A percentile compares a stretch with the other conserved stretches of the same genome.
These are phyloP conservation scores for Metschnikowia continentalis DNA, from an alignment of 805 yeast species.

Conservation along the genomic window DNA sequence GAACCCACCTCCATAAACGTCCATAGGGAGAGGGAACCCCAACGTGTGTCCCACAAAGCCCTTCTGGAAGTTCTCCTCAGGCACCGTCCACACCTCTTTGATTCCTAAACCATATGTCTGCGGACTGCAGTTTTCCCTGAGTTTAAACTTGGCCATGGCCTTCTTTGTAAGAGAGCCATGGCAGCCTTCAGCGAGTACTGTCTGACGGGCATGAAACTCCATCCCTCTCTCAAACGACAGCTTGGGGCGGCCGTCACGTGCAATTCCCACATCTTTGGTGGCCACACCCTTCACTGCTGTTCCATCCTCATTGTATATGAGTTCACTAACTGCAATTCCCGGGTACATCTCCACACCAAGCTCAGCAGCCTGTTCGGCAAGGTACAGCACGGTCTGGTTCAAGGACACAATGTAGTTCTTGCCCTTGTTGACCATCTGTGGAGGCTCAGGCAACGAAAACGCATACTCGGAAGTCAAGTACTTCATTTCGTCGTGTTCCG, in stretches of 20 bases:
- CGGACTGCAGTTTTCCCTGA: constrained; percentile 60
- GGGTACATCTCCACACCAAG: constrained; percentile 93
- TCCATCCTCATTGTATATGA: constrained; percentile 55
- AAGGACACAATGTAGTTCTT: constrained; percentile 83
- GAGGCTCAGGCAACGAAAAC: constrained; percentile 86
- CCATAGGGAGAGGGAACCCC: constrained; percentile 77
- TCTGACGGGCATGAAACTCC: constrained; percentile 90
- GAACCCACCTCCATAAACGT: constrained; percentile 94
- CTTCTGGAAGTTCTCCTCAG: constrained; percentile 69
- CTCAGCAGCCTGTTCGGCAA: constrained; percentile 87
- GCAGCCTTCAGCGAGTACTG: constrained; percentile 96
- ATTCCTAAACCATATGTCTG: constrained; percentile 96
- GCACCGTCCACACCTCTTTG: constrained; percentile 96
- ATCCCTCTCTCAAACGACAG: constrained; percentile 90
- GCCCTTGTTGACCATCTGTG: constrained; percentile 77
- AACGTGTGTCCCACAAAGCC: constrained; percentile 84
- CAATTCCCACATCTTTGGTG: constrained; percentile 87
- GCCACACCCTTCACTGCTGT: constrained; percentile 78
- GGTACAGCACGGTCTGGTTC: constrained; percentile 72
- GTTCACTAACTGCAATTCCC: constrained; percentile 78
- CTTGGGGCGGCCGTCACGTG: constrained; percentile 70
- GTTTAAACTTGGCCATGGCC: constrained; percentile 60
- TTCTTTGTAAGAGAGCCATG: constrained; percentile 90
- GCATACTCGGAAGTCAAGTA: constrained; percentile 58
- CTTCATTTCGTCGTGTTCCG: constrained; percentile 69